Conservation (phyloP, 176 grass and related monocot genomes). For the Canna indica region DNA sequence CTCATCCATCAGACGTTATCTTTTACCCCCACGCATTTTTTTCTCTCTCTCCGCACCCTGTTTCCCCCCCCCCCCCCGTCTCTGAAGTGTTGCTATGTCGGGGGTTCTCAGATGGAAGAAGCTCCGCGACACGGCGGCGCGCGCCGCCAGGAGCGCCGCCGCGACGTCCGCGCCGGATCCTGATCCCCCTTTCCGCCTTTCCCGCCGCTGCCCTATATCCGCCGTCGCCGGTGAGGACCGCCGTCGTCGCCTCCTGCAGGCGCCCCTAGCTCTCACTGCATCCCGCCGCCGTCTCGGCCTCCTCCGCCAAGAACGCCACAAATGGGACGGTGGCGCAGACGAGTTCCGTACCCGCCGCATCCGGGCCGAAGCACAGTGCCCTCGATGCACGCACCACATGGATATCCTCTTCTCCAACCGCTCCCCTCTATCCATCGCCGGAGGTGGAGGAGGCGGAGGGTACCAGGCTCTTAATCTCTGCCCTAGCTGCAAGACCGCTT, state of each 20-base stretch:
- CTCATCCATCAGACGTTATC: constrained; percentile 14
- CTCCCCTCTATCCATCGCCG: constrained; percentile 20
- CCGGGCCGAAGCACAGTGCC: constrained; percentile 93
- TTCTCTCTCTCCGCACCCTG: not conserved
- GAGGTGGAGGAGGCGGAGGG: constrained; percentile 29
- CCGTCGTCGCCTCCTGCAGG: constrained; percentile 22
- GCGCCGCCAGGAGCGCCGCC: constrained; percentile 36
- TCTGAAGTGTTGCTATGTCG: constrained; percentile 39
- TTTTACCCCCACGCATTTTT: not conserved
- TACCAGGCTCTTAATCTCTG: constrained; percentile 95
- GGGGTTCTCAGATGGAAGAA: constrained; percentile 75
- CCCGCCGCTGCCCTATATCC: not conserved
- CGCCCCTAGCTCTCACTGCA: constrained; percentile 16
- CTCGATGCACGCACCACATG: constrained; percentile 95
- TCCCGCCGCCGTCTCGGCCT: constrained; percentile 29
- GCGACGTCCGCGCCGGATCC: constrained; percentile 14
- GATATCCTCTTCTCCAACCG: constrained; percentile 84
- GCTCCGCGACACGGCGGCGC: constrained; percentile 37
- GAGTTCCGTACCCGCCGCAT: constrained; percentile 68
- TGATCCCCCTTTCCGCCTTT: not conserved
- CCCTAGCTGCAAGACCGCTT: constrained; percentile 88
- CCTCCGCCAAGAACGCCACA: constrained; percentile 28
- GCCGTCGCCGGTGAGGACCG: constrained; percentile 6
- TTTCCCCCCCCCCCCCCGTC: not conserved
- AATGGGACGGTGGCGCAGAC: constrained; percentile 34